Evolutionary conservation across 352 stramenopile genomes (phyloP).

Genomic region (Phytopythium litorale): DNA sequence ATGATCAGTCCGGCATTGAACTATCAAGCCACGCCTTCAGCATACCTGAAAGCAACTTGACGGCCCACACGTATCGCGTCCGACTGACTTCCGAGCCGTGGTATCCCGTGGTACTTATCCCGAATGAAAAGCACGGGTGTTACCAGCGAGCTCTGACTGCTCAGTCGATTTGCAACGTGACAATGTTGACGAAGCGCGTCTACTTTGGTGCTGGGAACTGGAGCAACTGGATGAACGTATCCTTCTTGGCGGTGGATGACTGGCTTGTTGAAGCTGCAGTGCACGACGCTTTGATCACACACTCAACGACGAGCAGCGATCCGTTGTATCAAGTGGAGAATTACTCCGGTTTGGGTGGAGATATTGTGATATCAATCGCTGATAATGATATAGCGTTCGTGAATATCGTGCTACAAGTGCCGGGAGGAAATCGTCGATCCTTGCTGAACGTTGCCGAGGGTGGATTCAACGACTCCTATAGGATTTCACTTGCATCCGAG

Average conservation of each 20-base stretch:
- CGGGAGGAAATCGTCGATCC: slow-evolving; percentile 10
- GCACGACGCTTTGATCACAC: slow-evolving; percentile 46
- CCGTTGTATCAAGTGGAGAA: slow-evolving; percentile 32
- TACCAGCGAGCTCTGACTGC: slow-evolving; percentile 34
- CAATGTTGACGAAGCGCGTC: slow-evolving; percentile 31
- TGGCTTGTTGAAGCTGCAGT: slow-evolving; percentile 47
- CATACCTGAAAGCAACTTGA: slow-evolving; percentile 36
- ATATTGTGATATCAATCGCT: slow-evolving; percentile 37
- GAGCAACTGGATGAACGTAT: slow-evolving; percentile 57
- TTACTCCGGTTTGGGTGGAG: slow-evolving; percentile 23
- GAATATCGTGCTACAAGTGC: slow-evolving; percentile 44
- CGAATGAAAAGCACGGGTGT: slow-evolving; percentile 47
- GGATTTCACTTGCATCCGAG: slow-evolving; percentile 49
- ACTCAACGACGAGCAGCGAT: slow-evolving; percentile 43
- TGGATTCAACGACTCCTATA: slow-evolving; percentile 79
- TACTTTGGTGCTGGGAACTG: slow-evolving; percentile 63
- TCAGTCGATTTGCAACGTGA: slow-evolving; percentile 52
- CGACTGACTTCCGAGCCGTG: slow-evolving; percentile 67
- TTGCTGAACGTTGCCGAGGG: slow-evolving; percentile 59
- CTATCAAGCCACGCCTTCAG: slow-evolving; percentile 37
- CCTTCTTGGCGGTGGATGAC: slow-evolving; percentile 59
- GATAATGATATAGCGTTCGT: slow-evolving; percentile 68
- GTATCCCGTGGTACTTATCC: slow-evolving; percentile 39
- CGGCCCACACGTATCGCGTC: slow-evolving; percentile 36
- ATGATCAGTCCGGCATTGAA: slow-evolving; percentile 56